phyloP scores from a whole-genome alignment of 1,284 basidiomycete genomes.

The Malassezia obtusa region DNA sequence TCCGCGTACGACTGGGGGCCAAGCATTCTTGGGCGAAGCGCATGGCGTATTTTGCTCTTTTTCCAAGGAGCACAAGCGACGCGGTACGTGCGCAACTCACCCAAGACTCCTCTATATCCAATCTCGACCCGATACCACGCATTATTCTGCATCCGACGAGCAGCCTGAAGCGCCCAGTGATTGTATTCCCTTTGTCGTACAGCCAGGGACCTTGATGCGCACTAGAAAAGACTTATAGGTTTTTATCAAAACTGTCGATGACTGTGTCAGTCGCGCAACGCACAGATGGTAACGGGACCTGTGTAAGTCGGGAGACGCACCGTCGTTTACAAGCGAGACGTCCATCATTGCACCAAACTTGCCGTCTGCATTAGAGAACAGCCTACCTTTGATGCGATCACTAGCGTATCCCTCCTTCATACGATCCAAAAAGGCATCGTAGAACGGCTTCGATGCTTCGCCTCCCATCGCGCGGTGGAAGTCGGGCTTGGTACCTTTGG shows the following conservation, averaged over 20 bases:
- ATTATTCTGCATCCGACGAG: neutral
- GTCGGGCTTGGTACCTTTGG: constrained; percentile 44
- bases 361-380: constrained; percentile 21
- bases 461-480: constrained; percentile 41
- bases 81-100: constrained; percentile 7
- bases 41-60: constrained; percentile 8
- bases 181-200: neutral
- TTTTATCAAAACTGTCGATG: constrained; percentile 35
- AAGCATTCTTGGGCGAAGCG: constrained; percentile 12
- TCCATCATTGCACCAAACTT: constrained; percentile 47
- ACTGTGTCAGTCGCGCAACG: constrained; percentile 15
- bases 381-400: constrained; percentile 25
- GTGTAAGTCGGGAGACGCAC: constrained; percentile 6
- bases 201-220: neutral
- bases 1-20: constrained; percentile 12
- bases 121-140: neutral
- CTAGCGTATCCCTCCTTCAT: constrained; percentile 23
- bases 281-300: constrained; percentile 16
- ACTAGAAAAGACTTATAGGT: neutral
- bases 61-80: neutral
- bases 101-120: constrained; percentile 3
- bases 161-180: neutral
- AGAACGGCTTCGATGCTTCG: constrained; percentile 23
- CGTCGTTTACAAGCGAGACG: constrained; percentile 38
- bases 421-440: constrained; percentile 29